A percentile compares a stretch with the other conserved stretches of the same genome.
phyloP scores from a whole-genome alignment of 768 basidiomycete genomes.

The Hortiboletus campestris region DNA sequence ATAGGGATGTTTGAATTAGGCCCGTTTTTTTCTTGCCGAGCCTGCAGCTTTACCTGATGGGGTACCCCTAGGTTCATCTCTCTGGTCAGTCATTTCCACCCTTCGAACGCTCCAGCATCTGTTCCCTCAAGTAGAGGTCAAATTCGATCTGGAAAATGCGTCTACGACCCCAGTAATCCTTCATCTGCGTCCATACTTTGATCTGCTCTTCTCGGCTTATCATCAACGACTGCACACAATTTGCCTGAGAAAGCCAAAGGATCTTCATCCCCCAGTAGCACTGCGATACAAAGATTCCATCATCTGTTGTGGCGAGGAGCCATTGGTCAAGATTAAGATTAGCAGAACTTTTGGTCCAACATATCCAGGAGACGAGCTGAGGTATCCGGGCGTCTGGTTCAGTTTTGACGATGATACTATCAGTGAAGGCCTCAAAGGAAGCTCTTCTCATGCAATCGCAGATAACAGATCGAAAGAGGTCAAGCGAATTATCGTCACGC shows the following conservation, averaged over 20 bases:
- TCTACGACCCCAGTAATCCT: conserved; percentile 72
- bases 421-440: conserved; percentile 52
- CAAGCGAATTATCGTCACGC: conserved; percentile 68
- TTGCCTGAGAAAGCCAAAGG: conserved; percentile 63
- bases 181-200: conserved; percentile 77
- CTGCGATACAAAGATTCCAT: conserved; percentile 65
- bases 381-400: conserved; percentile 83
- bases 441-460: conserved; percentile 29
- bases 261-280: conserved; percentile 63
- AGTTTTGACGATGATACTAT: conserved; percentile 76
- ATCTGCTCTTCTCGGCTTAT: conserved; percentile 79
- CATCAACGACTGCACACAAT: conserved; percentile 81
- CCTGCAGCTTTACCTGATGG: neutral
- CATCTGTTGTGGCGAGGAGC: conserved; percentile 60
- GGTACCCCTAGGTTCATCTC: conserved; percentile 56
- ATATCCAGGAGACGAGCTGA: conserved; percentile 72
- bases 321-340: conserved; percentile 62
- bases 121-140: conserved; percentile 81
- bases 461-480: conserved; percentile 76
- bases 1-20: conserved; percentile 80
- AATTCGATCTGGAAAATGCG: conserved; percentile 73
- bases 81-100: conserved; percentile 74
- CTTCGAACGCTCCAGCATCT: conserved; percentile 62
- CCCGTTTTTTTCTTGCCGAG: conserved; percentile 22
- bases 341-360: conserved; percentile 80